Percentiles rank a stretch among this genome's conserved stretches.
phyloP scores from a whole-genome alignment of 2,329 filamentous ascomycete genomes.

The Dothistroma septosporum region DNA sequence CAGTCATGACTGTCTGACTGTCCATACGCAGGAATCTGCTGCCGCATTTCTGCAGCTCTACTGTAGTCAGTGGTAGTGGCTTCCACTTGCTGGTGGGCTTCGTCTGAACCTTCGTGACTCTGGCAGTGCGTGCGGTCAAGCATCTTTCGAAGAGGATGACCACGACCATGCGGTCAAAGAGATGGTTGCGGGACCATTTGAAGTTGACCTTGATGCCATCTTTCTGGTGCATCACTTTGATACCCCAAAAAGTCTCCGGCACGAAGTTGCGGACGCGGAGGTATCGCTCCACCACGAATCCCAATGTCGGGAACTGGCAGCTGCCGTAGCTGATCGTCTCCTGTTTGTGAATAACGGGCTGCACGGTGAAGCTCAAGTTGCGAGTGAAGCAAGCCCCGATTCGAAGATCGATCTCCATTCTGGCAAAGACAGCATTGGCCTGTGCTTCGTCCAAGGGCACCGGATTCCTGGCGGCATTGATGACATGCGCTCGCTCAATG shows the following conservation, averaged over 20 bases:
- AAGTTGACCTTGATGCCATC: conserved; percentile 79
- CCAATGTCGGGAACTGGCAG: conserved; percentile 93
- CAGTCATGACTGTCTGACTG: conserved; percentile 82
- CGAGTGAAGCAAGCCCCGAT: conserved; percentile 92
- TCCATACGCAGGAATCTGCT: conserved; percentile 85
- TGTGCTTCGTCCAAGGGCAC: conserved; percentile 77
- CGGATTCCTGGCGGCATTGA: conserved; percentile 74
- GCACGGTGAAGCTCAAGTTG: conserved; percentile 76
- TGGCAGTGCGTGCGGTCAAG: conserved; percentile 68
- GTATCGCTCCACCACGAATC: conserved; percentile 95
- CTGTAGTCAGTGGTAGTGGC: conserved; percentile 86
- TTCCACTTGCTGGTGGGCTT: conserved; percentile 94
- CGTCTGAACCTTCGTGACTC: conserved; percentile 78
- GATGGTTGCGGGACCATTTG: conserved; percentile 71
- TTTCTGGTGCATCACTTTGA: conserved; percentile 75
- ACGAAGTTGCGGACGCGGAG: conserved; percentile 91
- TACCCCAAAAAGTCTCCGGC: conserved; percentile 87
- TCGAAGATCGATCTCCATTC: conserved; percentile 87
- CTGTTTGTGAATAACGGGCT: conserved; percentile 72
- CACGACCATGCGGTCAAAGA: conserved; percentile 83
- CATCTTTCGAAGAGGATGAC: conserved; percentile 83
- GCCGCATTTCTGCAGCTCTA: conserved; percentile 94
- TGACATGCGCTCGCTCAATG: conserved; percentile 87
- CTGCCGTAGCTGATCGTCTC: conserved; percentile 48
- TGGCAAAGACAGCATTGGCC: conserved; percentile 78